Base-by-base conservation (phyloP, 106 monocot species). In the Allium cepa region DNA sequence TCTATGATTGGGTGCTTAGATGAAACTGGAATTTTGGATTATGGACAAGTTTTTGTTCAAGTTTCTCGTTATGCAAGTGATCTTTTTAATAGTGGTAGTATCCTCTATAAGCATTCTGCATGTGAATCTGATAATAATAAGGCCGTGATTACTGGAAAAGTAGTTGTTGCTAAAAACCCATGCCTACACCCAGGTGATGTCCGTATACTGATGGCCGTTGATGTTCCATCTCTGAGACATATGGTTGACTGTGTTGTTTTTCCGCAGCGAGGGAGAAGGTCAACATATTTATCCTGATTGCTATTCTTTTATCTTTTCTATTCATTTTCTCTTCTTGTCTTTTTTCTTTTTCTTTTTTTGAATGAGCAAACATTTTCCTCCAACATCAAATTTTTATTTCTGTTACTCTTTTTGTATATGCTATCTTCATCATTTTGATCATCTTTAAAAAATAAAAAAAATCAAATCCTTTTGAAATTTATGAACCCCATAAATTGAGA, bases 1-100 rank as follows among this genome's bases (percentile, higher is more conserved):
- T 26, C 91, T 53, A 79, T 96, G 88, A 88, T 96, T 77, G 96
- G 96, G 28, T 96, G 96, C 72, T 81, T 96, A 74, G 96, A 96
- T 75, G 96, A 96, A 73, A 91, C 83, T 49, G 49, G 80, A 46
- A 80, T 51, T 14, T 73, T 96, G 67, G 78, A 86, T 47, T 96
- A 96, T 68, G 96, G 92, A 17, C 66, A 96, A 71, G 86, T 86
- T 5, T 96, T 96, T 80, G 76, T 92, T 76, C 86, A 82, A 62
- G 74, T 86, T 68, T 88, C 91, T 55, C 57, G 26, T 17, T 12
- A 9, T 60, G 70, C 75, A 47, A 73, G 12, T 9, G 64, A 11
- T 49, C 17, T 56, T 46, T 66, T 72, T 13, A 50, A 65, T 28
- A 36, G 67, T 49, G 62, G 59, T 75, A 22, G 22, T 22, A 22